A percentile compares a stretch with the other conserved stretches of the same genome.
phyloP scores from a whole-genome alignment of 495 filamentous ascomycete species.

The Niebla homalea region DNA sequence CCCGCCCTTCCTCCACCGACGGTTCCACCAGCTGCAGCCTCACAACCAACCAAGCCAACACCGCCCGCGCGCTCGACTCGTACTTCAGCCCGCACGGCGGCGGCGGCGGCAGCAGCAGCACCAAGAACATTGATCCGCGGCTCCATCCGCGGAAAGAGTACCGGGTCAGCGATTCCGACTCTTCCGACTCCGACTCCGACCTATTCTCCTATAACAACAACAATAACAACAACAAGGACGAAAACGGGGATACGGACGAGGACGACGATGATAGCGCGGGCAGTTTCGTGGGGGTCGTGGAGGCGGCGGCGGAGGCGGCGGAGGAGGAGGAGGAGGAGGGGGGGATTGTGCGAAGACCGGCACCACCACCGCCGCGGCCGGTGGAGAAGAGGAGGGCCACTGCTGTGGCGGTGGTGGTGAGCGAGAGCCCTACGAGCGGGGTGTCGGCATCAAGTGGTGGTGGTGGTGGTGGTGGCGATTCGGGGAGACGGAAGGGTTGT shows the following conservation, averaged over 20 bases:
- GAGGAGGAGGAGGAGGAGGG: too few relatives aligned
- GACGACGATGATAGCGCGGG: background rate
- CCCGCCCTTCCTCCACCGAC: too few relatives aligned
- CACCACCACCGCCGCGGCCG: background rate
- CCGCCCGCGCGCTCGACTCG: too few relatives aligned
- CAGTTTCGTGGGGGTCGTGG: background rate
- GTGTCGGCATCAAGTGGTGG: background rate
- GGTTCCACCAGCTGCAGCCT: too few relatives aligned
- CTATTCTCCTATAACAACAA: too few relatives aligned
- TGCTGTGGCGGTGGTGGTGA: background rate
- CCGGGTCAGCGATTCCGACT: too few relatives aligned
- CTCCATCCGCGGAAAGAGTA: background rate
- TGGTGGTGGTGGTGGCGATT: background rate
- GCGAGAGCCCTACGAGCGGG: background rate
- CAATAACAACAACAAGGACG: too few relatives aligned
- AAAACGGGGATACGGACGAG: background rate
- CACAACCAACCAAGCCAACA: too few relatives aligned
- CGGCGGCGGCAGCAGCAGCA: background rate
- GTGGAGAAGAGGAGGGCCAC: background rate
- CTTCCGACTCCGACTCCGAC: background rate
- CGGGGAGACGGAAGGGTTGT: background rate
- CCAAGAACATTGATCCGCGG: background rate
- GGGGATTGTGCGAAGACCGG: too few relatives aligned
- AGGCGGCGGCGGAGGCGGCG: too few relatives aligned
- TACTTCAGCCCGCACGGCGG: too few relatives aligned